phyloP scores from a whole-genome alignment of 164 flowering plant species.

The Liquidambar formosana region DNA sequence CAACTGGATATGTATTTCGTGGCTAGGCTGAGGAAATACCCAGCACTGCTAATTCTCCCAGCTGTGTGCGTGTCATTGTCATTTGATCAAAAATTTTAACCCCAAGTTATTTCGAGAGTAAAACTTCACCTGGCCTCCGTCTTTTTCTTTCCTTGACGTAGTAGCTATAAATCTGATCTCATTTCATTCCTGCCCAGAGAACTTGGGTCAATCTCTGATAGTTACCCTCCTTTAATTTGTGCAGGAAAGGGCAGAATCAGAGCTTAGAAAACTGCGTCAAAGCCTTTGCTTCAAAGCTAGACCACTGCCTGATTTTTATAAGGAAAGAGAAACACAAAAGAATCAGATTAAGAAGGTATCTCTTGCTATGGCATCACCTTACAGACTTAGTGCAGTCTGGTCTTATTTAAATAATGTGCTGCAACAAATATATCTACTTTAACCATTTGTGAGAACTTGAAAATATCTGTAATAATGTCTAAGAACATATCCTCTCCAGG shows the following conservation, averaged over 20 bases:
- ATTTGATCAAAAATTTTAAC: too few species aligned
- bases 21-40: too few species aligned
- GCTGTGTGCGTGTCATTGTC: too few species aligned
- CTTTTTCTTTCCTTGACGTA: background rate
- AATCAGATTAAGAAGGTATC: conserved; percentile 31
- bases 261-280: conserved; percentile 45
- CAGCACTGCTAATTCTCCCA: too few species aligned
- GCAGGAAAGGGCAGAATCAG: conserved; percentile 60
- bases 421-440: background rate
- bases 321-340: conserved; percentile 33
- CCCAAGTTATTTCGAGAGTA: too few species aligned
- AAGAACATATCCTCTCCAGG: too few species aligned
- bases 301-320: conserved; percentile 59
- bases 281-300: conserved; percentile 64
- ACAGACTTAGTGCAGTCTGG: background rate
- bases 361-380: background rate
- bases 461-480: too few species aligned
- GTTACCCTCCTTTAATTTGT: background rate
- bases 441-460: background rate
- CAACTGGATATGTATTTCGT: too few species aligned
- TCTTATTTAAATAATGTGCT: background rate
- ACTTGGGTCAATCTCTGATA: background rate
- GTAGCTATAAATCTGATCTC: background rate
- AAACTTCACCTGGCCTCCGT: too few species aligned
- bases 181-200: background rate